Evolutionary conservation across 129 eudicot species (phyloP), one percentile per base, ranked within the genome.

Genomic region (Deinandra increscens): DNA sequence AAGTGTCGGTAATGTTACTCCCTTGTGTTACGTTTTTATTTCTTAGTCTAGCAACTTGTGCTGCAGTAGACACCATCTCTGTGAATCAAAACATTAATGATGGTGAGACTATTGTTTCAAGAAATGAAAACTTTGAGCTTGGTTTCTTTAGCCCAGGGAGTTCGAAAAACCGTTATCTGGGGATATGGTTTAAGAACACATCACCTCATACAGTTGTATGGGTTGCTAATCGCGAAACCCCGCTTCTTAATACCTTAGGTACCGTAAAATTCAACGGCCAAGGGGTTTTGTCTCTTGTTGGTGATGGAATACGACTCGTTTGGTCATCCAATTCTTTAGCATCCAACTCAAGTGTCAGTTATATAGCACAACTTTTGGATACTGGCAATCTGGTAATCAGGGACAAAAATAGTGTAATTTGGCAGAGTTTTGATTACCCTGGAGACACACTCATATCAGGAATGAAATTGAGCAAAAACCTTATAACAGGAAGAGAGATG

Each of bases 91-190:
- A 5, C 36, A 55, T 55, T n/a, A 9, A 15, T 11, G 61, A 55
- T 55, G 61, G 61, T 5, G 36, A 22, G 61, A 55, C 61, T 15
- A 55, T 55, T 55, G 70, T 79, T 51, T 79, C 79, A 1, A 34
- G 34, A 0, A 54, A 42, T 13, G 48, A 60, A 64, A 49, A 1
- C 13, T 81, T 71, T 26, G 81, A 71, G 49, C 20, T 81, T 31
- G 84, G 81, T 18, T 81, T 81, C 54, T 81, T 76, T 79, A 81
- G 60, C 44, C 79, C 79, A 11, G 81, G 78, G 17, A 59, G 49
- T 48, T 56, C 81, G 1, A 55, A 34, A 5, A 55, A 75, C 43
- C 60, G 79, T 13, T 66, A 66, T 36, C 31, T 76, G 18, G 75
- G 75, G 7, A 68, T 76, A 60, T 76, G 80, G 75, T 76, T 56